A percentile compares a stretch with the other conserved stretches of the same genome.
Conservation (phyloP, 768 basidiomycete species). For the Lactarius quietus region DNA sequence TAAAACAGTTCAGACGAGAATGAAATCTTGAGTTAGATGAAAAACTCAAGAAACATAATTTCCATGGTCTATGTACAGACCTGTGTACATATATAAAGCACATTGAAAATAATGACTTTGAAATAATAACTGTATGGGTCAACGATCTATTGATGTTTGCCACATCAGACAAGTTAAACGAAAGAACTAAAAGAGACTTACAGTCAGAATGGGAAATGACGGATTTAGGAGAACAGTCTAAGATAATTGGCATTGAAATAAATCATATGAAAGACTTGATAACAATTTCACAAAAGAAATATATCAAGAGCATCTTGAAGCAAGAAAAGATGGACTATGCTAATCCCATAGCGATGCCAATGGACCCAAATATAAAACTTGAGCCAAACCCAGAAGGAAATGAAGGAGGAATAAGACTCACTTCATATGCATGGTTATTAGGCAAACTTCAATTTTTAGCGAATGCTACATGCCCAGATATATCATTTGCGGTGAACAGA, state of each 20-base stretch:
- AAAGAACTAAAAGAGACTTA: too few relatives aligned
- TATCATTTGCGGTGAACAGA: background rate
- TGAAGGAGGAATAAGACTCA: background rate
- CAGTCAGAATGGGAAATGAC: background rate
- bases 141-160: background rate
- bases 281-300: background rate
- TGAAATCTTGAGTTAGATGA: background rate
- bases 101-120: accelerated
- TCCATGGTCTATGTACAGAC: accelerated
- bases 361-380: background rate
- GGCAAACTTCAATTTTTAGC: background rate
- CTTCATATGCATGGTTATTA: background rate
- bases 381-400: background rate
- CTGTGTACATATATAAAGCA: background rate
- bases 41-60: background rate
- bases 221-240: background rate
- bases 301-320: background rate
- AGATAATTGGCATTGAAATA: background rate
- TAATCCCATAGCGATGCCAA: background rate
- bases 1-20: background rate
- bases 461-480: background rate
- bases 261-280: background rate
- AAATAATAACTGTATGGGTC: background rate
- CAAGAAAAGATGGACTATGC: background rate
- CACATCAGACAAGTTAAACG: background rate